Percentiles rank a stretch among this genome's conserved stretches.
phyloP scores from a whole-genome alignment of 2,329 filamentous ascomycete species.

The Scedosporium boydii region DNA sequence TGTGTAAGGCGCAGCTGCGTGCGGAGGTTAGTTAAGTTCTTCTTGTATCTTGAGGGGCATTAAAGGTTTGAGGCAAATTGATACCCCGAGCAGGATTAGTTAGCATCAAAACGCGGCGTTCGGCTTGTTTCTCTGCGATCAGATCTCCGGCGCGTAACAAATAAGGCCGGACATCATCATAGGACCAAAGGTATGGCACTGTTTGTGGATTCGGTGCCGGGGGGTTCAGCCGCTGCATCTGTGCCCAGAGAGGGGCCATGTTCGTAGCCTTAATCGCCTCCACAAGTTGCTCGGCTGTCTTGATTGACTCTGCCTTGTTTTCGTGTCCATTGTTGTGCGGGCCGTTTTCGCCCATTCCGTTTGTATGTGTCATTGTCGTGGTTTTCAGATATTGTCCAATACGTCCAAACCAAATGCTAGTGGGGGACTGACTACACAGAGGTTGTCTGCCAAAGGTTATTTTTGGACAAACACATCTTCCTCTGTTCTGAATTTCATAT shows the following conservation, averaged over 20 bases:
- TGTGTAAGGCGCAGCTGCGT: constrained; percentile 36
- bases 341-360: no score
- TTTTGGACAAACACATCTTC: no score
- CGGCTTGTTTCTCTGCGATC: constrained; percentile 23
- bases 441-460: no score
- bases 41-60: background rate
- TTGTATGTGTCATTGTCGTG: no score
- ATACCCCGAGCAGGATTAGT: constrained; percentile 22
- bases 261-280: no score
- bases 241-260: background rate
- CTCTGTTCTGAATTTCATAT: no score
- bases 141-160: constrained; percentile 22
- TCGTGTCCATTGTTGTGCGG: no score
- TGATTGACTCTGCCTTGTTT: no score
- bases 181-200: background rate
- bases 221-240: constrained; percentile 1
- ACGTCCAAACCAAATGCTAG: no score
- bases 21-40: background rate
- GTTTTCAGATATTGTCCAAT: no score
- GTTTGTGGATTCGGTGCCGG: background rate
- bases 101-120: constrained; percentile 27
- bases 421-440: no score
- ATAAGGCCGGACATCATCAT: constrained; percentile 18
- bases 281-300: no score
- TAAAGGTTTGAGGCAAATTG: background rate